Evolutionary conservation across 2,329 filamentous ascomycete species (phyloP).

Genomic region (Aureobasidium melanogenum): DNA sequence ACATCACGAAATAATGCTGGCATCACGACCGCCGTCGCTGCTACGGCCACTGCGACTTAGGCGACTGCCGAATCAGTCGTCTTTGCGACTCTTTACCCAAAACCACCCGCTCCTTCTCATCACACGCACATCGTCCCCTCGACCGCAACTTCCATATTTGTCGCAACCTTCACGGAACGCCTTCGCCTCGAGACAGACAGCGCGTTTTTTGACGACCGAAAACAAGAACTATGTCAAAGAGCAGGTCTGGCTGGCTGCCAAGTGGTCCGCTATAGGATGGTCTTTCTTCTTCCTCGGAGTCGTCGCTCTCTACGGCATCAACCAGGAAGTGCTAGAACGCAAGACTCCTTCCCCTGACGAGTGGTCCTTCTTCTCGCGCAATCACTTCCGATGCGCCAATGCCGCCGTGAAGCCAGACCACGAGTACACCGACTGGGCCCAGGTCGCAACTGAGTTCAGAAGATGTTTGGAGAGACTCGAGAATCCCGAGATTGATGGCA

Average conservation of each 20-base stretch:
- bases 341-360: constrained; percentile 73
- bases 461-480: constrained; percentile 60
- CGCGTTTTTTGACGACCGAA: constrained; percentile 72
- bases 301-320: constrained; percentile 55
- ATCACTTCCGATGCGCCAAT: constrained; percentile 54
- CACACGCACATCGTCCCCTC: constrained; percentile 35
- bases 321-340: constrained; percentile 68
- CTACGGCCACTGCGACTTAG: constrained; percentile 19
- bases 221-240: constrained; percentile 60
- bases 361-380: constrained; percentile 65
- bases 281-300: constrained; percentile 51
- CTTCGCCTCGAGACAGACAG: constrained; percentile 36
- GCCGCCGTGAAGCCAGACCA: constrained; percentile 40
- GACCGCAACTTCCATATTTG: constrained; percentile 59
- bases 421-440: constrained; percentile 59
- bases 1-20: not conserved
- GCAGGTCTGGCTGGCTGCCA: constrained; percentile 60
- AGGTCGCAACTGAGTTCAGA: constrained; percentile 52
- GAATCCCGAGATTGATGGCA: constrained; percentile 58
- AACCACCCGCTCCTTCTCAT: constrained; percentile 46
- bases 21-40: constrained; percentile 15
- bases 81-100: constrained; percentile 48
- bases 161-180: constrained; percentile 41
- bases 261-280: constrained; percentile 59
- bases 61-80: not conserved